These are phyloP conservation scores for Boletus albobrunnescens DNA, from an alignment of 1,284 basidiomycete genomes.

Conservation along the genomic window DNA sequence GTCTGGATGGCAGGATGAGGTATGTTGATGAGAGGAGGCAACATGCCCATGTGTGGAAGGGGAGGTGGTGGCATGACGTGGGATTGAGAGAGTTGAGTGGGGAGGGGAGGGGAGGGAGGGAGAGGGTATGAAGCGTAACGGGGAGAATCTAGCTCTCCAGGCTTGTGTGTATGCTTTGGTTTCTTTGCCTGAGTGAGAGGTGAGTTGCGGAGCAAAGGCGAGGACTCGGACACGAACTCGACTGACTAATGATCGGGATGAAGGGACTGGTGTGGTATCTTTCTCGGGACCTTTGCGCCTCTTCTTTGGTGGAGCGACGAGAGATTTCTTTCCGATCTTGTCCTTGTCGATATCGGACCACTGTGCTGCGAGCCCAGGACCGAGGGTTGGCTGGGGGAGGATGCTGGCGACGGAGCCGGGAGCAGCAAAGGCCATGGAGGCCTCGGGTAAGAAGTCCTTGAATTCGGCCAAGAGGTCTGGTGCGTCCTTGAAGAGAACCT, in stretches of 20 bases:
- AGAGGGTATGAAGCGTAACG: slow-evolving; percentile 53
- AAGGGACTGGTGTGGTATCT: slow-evolving; percentile 52
- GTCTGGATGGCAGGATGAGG: slow-evolving; percentile 32
- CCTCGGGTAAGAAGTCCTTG: slow-evolving; percentile 91
- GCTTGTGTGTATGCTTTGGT: slow-evolving; percentile 55
- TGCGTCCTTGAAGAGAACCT: slow-evolving; percentile 87
- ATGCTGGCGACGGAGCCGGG: slow-evolving; percentile 39
- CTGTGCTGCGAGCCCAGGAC: slow-evolving; percentile 30
- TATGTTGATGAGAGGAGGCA: slow-evolving; percentile 27
- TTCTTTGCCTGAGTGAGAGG: slow-evolving; percentile 46
- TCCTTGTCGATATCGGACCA: slow-evolving; percentile 45
- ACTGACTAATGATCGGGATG: slow-evolving; percentile 42
- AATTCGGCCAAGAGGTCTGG: slow-evolving; percentile 94
- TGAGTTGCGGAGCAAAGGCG: slow-evolving; percentile 7
- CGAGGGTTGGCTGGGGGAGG: slow-evolving; percentile 42
- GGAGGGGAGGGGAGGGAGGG: slow-evolving; percentile 37
- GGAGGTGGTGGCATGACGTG: slow-evolving; percentile 32
- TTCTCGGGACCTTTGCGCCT: slow-evolving; percentile 48
- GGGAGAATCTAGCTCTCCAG: slow-evolving; percentile 51
- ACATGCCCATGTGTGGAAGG: slow-evolving; percentile 33
- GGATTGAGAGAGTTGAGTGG: slow-evolving; percentile 34
- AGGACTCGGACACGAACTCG: slow-evolving; percentile 30
- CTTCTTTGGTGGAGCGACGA: slow-evolving; percentile 45
- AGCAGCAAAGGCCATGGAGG: slow-evolving; percentile 37
- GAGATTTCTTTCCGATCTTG: slow-evolving; percentile 44